phyloP scores from a whole-genome alignment of 371 early-diverging fungal genomes.

The Lichtheimia ornata region DNA sequence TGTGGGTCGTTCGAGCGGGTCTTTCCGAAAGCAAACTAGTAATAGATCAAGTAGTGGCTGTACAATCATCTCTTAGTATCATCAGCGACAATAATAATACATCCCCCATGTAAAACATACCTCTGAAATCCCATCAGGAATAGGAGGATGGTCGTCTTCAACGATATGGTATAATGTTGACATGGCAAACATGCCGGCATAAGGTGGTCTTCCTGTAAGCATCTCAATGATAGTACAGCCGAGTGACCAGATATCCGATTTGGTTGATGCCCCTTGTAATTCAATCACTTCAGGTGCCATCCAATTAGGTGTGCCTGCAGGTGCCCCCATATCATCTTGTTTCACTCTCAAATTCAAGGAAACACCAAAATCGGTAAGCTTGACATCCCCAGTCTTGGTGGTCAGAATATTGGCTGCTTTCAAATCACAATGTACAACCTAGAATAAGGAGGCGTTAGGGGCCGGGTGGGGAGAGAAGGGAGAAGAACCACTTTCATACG shows the following conservation, averaged over 20 bases:
- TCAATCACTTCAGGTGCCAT: conserved; percentile 96
- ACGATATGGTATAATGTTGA: conserved; percentile 88
- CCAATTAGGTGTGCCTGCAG: conserved; percentile 95
- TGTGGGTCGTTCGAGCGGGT: conserved; percentile 65
- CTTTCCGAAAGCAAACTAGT: conserved; percentile 74
- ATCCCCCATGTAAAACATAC: conserved; percentile 20
- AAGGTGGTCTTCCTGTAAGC: conserved; percentile 86
- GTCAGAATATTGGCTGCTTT: conserved; percentile 94
- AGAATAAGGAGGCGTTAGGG: background rate
- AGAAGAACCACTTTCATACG: background rate
- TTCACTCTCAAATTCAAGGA: conserved; percentile 74
- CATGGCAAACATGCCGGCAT: conserved; percentile 80
- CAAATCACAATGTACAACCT: conserved; percentile 92
- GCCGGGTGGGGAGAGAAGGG: background rate
- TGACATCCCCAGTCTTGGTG: conserved; percentile 89
- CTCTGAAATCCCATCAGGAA: conserved; percentile 75
- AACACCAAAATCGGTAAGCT: conserved; percentile 94
- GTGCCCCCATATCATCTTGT: conserved; percentile 60
- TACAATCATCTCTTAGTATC: background rate
- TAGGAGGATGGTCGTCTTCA: conserved; percentile 80
- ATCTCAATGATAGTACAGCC: conserved; percentile 89
- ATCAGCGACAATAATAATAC: background rate
- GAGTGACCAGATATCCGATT: conserved; percentile 88
- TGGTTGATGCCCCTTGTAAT: conserved; percentile 76
- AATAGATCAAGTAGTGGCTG: conserved; percentile 70